Evolutionary conservation across 2,329 filamentous ascomycete species (phyloP).

Genomic region (Bipolaris sorokiniana): DNA sequence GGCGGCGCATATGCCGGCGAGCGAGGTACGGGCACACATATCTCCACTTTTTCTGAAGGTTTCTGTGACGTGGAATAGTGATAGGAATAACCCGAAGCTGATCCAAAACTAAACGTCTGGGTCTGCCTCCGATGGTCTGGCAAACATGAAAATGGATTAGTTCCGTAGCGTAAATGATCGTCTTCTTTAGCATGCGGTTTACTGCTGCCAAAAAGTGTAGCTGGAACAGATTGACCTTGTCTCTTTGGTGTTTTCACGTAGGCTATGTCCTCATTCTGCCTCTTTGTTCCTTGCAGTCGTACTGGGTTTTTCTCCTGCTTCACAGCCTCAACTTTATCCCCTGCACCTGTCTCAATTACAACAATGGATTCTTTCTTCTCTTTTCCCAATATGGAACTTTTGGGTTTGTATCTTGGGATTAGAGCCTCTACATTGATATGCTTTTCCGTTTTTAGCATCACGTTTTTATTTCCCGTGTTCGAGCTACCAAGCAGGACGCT

Average conservation of each 20-base stretch:
- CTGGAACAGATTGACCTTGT: not conserved
- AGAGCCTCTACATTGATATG: not conserved
- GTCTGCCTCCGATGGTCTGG: not conserved
- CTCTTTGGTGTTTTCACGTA: not conserved
- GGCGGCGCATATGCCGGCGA: not conserved
- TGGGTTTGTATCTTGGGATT: not conserved
- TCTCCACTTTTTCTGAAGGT: not conserved
- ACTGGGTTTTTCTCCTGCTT: not conserved
- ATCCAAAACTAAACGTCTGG: too few relatives aligned
- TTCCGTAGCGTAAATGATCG: not conserved
- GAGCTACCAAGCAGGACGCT: conserved; percentile 17
- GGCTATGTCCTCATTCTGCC: too few relatives aligned
- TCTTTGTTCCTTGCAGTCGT: not conserved
- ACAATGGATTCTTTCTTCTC: not conserved
- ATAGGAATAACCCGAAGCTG: not conserved
- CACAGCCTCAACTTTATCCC: not conserved
- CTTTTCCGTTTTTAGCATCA: not conserved
- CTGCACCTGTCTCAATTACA: not conserved
- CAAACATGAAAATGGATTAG: not conserved
- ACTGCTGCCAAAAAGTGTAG: not conserved
- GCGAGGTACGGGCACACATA: not conserved
- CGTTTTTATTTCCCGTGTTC: not conserved
- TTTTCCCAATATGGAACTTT: too few relatives aligned
- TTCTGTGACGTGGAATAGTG: not conserved
- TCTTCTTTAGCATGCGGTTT: not conserved